Conservation (phyloP, 2,329 filamentous ascomycete species). For the Penicillium sp. region DNA sequence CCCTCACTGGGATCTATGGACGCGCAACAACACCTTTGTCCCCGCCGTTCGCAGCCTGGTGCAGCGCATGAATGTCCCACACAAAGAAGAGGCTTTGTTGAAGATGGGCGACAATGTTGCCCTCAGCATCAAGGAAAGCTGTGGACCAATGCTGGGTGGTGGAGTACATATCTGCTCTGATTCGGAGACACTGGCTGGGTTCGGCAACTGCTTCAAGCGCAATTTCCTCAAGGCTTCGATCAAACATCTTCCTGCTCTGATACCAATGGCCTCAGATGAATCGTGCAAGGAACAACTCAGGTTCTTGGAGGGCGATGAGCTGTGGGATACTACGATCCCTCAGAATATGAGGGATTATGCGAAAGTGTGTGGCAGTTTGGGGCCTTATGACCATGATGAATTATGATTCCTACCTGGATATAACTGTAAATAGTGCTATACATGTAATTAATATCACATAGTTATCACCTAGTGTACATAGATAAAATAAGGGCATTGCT, state of each 20-base stretch:
- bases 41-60: conserved; percentile 34
- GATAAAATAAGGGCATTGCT: not conserved
- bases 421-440: conserved; percentile 1
- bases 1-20: conserved; percentile 36
- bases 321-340: conserved; percentile 34
- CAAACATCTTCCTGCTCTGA: conserved; percentile 25
- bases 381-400: conserved; percentile 17
- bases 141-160: conserved; percentile 28
- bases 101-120: conserved; percentile 35
- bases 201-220: conserved; percentile 35
- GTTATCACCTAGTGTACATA: not conserved
- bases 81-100: conserved; percentile 28
- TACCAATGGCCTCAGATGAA: conserved; percentile 31
- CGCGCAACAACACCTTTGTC: conserved; percentile 35
- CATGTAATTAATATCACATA: not conserved
- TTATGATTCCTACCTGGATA: conserved; percentile 8
- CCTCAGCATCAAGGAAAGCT: conserved; percentile 31
- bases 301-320: conserved; percentile 28
- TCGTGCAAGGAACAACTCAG: conserved; percentile 29
- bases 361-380: conserved; percentile 26
- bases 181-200: conserved; percentile 28
- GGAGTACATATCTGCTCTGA: conserved; percentile 34
- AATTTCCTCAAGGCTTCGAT: conserved; percentile 31
- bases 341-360: conserved; percentile 35
- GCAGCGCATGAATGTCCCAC: conserved; percentile 28